A percentile compares a stretch with the other conserved stretches of the same genome.
phyloP scores from a whole-genome alignment of 352 stramenopile species.

The Phytophthora pistaciae region DNA sequence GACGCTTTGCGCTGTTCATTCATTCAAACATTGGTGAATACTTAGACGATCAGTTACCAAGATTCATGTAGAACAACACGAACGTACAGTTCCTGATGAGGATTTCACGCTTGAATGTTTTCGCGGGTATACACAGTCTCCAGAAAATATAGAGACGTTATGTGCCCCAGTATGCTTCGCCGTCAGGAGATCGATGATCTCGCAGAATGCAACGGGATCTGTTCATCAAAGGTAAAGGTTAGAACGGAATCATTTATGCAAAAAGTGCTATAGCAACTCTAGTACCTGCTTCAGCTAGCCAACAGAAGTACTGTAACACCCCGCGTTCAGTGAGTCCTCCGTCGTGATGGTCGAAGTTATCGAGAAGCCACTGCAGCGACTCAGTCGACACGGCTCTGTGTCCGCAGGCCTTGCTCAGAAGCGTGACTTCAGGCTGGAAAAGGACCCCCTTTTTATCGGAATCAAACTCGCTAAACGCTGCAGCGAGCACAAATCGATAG shows the following conservation, averaged over 20 bases:
- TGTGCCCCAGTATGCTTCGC: slow-evolving; percentile 70
- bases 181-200: slow-evolving; percentile 66
- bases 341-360: slow-evolving; percentile 60
- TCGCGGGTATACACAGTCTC: slow-evolving; percentile 22
- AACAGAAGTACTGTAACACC: slow-evolving; percentile 75
- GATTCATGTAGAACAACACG: background rate
- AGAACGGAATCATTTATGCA: background rate
- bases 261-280: background rate
- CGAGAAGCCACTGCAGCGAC: slow-evolving; percentile 57
- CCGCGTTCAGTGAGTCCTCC: slow-evolving; percentile 59
- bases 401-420: slow-evolving; percentile 57
- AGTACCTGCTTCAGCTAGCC: slow-evolving; percentile 69
- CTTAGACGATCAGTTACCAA: background rate
- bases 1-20: slow-evolving; percentile 23
- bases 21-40: background rate
- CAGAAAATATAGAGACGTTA: slow-evolving; percentile 51
- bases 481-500: slow-evolving; percentile 71
- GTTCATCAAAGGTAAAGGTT: background rate
- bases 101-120: slow-evolving; percentile 36
- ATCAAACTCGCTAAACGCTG: slow-evolving; percentile 63
- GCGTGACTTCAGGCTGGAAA: slow-evolving; percentile 37
- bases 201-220: slow-evolving; percentile 70
- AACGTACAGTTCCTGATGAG: slow-evolving; percentile 24
- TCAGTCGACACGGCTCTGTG: slow-evolving; percentile 32
- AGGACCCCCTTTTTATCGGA: slow-evolving; percentile 38